Percentiles rank a stretch among this genome's conserved stretches.
Conservation (phyloP, 2,329 filamentous ascomycete species). For the Ophiostoma sp. region DNA sequence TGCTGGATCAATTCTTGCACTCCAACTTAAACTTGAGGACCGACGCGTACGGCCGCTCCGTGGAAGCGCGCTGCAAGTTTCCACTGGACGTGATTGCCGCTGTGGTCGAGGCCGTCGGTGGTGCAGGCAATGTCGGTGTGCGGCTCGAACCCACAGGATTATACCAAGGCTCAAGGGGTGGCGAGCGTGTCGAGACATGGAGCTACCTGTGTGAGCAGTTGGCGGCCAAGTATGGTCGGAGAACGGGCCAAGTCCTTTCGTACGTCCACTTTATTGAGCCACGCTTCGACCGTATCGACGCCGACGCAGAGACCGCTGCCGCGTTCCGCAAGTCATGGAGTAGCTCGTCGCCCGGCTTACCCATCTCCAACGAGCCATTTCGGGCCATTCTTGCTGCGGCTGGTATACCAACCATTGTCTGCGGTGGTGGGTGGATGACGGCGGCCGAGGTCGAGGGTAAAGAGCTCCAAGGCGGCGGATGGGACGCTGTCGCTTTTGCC, state of each 20-base stretch:
- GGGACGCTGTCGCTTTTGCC: constrained; percentile 8
- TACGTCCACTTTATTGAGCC: constrained; percentile 22
- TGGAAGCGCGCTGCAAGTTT: constrained; percentile 55
- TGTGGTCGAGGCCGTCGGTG: constrained; percentile 35
- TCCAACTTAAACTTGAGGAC: constrained; percentile 55
- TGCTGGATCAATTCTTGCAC: constrained; percentile 57
- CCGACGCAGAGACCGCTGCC: background rate
- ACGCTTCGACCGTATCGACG: constrained; percentile 12
- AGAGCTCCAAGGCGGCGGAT: background rate
- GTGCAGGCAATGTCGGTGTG: background rate
- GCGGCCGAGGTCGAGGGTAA: background rate
- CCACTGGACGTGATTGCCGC: constrained; percentile 53
- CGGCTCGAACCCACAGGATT: background rate
- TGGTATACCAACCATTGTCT: constrained; percentile 6
- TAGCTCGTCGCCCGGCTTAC: background rate
- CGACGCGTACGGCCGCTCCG: constrained; percentile 54
- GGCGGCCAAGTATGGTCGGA: background rate
- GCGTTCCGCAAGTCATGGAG: constrained; percentile 17
- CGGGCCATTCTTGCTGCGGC: constrained; percentile 5
- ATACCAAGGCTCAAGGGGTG: constrained; percentile 7
- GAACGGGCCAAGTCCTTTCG: background rate
- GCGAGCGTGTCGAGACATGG: constrained; percentile 15
- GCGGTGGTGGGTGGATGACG: constrained; percentile 6
- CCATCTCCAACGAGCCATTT: constrained; percentile 16
- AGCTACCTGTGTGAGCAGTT: background rate